Evolutionary conservation across 345 rosid species (phyloP), one percentile per base, ranked within the genome.

Genomic region (Citrus reticulata): DNA sequence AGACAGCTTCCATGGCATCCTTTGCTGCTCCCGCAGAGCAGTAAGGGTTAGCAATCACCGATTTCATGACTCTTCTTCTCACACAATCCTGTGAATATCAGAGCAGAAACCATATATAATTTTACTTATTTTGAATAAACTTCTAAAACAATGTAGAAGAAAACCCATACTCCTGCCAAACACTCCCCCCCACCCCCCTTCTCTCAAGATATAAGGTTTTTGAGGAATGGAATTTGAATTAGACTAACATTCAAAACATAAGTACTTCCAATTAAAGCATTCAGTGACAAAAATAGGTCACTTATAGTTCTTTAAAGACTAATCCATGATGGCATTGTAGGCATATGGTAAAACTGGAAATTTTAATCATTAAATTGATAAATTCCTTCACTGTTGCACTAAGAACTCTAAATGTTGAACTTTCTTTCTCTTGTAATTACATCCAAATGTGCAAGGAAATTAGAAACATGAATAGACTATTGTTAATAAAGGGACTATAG

Each of bases 1-100:
- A 93, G 37, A 92, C 91, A 2, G 95, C 98, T 83, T 94, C 95
- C 93, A 96, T 91, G 2, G 98, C 97, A 67, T 93, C 92, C 86
- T 81, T 90, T 22, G 95, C 91, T 39, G 94, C 95, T 27, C 86
- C 89, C 80, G 88, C 86, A 11, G 98, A 89, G 91, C 98, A 97
- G 86, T 84, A 79, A 27, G 98, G 97, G 77, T 93, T 97, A 22
- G 83, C 87, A 4, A 61, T 79, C 82, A 97, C 55, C 0, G 98
- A 93, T 77, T 87, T 89, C 97, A 92, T 70, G 40, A 87, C 97
- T 87, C 97, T 93, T 88, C 98, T 91, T 81, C 87, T 91, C 77
- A 96, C 85, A 73, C 98, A 96, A n/a, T 94, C 99, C 99, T 95
- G 86, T 32, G 68, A 62, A 77, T 68, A 58, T 62, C 79, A 78